Percentiles rank a stretch among this genome's conserved stretches.
Evolutionary conservation across 192 early-diverging fungal genomes (phyloP).

Genomic region (Coemansia sp.): DNA sequence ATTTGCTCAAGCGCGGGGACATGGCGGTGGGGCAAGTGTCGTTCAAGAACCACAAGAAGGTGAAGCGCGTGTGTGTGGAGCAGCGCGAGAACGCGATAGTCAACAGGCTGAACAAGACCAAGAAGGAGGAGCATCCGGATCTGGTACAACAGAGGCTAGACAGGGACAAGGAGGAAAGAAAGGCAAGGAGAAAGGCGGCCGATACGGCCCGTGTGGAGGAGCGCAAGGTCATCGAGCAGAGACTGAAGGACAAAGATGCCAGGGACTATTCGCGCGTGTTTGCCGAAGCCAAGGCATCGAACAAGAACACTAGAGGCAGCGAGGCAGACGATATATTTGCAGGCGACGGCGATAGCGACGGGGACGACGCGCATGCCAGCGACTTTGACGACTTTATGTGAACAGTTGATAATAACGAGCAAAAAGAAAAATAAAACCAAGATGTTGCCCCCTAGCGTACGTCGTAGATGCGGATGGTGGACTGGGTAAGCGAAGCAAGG

Average conservation of each 20-base stretch:
- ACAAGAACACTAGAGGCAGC: neutral
- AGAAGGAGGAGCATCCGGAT: slow-evolving; percentile 75
- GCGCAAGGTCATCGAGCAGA: slow-evolving; percentile 52
- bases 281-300: slow-evolving; percentile 42
- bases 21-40: slow-evolving; percentile 98
- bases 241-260: slow-evolving; percentile 38
- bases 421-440: neutral
- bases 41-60: slow-evolving; percentile 77
- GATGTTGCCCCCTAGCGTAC: slow-evolving; percentile 14
- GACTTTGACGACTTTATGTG: slow-evolving; percentile 40
- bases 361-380: slow-evolving; percentile 13
- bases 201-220: slow-evolving; percentile 11
- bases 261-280: slow-evolving; percentile 52
- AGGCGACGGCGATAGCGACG: slow-evolving; percentile 15
- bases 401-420: neutral
- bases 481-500: slow-evolving; percentile 30
- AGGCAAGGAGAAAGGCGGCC: slow-evolving; percentile 26
- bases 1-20: slow-evolving; percentile 86
- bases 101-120: slow-evolving; percentile 95
- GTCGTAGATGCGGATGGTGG: slow-evolving; percentile 37
- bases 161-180: slow-evolving; percentile 49
- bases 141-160: slow-evolving; percentile 72
- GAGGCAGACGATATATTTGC: slow-evolving; percentile 38
- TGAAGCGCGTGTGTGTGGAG: slow-evolving; percentile 81
- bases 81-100: slow-evolving; percentile 81